Base-by-base conservation (phyloP, 306 rosid species). In the Heteromeles arbutifolia region DNA sequence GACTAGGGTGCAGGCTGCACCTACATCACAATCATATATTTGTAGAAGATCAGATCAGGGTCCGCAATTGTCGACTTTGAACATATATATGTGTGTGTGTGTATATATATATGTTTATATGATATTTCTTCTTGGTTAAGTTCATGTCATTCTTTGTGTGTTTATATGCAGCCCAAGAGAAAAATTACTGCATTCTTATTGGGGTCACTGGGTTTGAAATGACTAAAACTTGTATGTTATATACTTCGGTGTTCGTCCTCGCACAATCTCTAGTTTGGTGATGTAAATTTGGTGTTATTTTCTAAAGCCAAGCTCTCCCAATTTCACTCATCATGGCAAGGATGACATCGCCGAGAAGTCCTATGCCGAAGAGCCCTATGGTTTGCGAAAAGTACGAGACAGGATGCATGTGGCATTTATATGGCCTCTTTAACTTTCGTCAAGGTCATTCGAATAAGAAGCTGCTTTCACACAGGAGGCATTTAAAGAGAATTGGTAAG, bases 391-490 rank as follows among this genome's bases (percentile, higher is more conserved):
- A 69, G 63, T 73, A 73, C 53, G 82, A 88, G 19, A 78, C 86
- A 29, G 88, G 85, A 10, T 91, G 96, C 52, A 72, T 85, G 28
- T 87, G 82, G 87, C 78, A 85, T 79, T 82, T 84, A 67, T 84
- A 87, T 41, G 76, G 88, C 78, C 83, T 91, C 73, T 87, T 91
- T 4, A 84, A 80, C 59, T 86, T 86, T 58, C 74, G 85, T 18
- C 82, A 87, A 75, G 82, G 77, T 39, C 86, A 54, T 72, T 81
- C 89, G 8, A 66, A 58, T 43, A 78, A 72, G 83, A 84, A 83
- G 77, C 56, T 84, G 72, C 79, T 85, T 78, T 87, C 90, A 2
- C 72, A 74, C 72, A 26, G 28, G 72, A 82, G 65, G 69, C 84
- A 73, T 67, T 81, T 70, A 61, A 66, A 65, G n/a, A 57, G 69